These are phyloP conservation scores for Aureobasidium sp. DNA, from an alignment of 2,329 filamentous ascomycete genomes.

Conservation along the genomic window DNA sequence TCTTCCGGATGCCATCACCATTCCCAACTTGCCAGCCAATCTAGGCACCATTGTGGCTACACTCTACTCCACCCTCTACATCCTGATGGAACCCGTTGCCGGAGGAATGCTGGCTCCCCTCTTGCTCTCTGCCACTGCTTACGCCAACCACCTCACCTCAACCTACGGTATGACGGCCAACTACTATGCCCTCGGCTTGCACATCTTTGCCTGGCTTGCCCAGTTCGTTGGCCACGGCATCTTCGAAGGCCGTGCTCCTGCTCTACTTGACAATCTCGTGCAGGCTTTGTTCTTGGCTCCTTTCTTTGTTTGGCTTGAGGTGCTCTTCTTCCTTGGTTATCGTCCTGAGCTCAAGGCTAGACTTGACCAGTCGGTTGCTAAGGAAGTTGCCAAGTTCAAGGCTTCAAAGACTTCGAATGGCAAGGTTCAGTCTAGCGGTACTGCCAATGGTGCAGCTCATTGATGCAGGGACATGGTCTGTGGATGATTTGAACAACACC, in stretches of 20 bases:
- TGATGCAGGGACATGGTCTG: background rate
- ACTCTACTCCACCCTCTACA: conserved; percentile 70
- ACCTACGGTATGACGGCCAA: conserved; percentile 55
- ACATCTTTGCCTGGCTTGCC: conserved; percentile 71
- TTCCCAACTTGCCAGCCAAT: conserved; percentile 54
- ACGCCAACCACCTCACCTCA: conserved; percentile 65
- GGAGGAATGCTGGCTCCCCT: conserved; percentile 70
- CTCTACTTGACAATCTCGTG: conserved; percentile 81
- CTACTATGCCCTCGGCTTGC: conserved; percentile 60
- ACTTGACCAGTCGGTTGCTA: conserved; percentile 66
- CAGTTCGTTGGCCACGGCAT: conserved; percentile 89
- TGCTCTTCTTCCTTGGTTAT: conserved; percentile 86
- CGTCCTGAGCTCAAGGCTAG: conserved; percentile 77
- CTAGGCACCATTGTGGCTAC: conserved; percentile 51
- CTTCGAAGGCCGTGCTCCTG: conserved; percentile 83
- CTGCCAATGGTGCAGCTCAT: conserved; percentile 18
- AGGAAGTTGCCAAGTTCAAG: conserved; percentile 70
- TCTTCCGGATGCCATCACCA: conserved; percentile 46
- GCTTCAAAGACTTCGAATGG: conserved; percentile 39
- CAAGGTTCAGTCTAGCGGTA: conserved; percentile 21
- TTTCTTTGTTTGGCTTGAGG: conserved; percentile 94
- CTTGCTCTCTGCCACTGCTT: conserved; percentile 67
- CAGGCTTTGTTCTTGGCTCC: conserved; percentile 91
- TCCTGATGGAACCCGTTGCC: conserved; percentile 90
- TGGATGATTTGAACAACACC: background rate